Percentiles rank a stretch among this genome's conserved stretches.
These are phyloP conservation scores for Rhizopogon sp. DNA, from an alignment of 768 basidiomycete genomes.

Conservation along the genomic window DNA sequence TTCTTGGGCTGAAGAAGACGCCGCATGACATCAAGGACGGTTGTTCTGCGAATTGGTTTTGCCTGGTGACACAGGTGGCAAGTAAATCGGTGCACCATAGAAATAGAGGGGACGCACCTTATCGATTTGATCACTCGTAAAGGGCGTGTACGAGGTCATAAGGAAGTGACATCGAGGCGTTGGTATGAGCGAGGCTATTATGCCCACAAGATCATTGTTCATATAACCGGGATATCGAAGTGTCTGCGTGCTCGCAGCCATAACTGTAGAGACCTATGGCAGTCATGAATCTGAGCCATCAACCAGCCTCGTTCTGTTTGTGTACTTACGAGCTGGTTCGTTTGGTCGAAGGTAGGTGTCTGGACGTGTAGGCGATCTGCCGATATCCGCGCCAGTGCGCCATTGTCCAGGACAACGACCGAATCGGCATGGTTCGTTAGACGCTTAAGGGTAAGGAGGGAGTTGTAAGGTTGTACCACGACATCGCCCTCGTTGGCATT, in stretches of 20 bases:
- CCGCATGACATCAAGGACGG: constrained; percentile 98
- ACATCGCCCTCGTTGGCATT: constrained; percentile 92
- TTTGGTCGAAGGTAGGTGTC: constrained; percentile 86
- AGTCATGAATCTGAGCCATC: neutral
- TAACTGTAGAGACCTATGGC: constrained; percentile 87
- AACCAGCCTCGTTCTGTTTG: neutral
- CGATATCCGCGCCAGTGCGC: constrained; percentile 87
- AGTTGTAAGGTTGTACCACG: constrained; percentile 98
- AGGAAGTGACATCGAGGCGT: constrained; percentile 97
- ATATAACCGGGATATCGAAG: constrained; percentile 97
- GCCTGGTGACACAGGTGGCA: constrained; percentile 46
- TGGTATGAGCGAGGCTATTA: constrained; percentile 94
- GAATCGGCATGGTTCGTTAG: constrained; percentile 95
- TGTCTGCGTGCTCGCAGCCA: constrained; percentile 96
- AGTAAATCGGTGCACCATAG: neutral
- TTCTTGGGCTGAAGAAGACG: constrained; percentile 97
- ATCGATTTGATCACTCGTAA: constrained; percentile 95
- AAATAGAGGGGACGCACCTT: constrained; percentile 49
- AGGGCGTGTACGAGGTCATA: constrained; percentile 98
- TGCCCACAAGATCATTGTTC: constrained; percentile 98
- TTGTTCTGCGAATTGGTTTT: constrained; percentile 92
- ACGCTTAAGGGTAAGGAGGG: constrained; percentile 86
- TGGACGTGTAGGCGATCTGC: constrained; percentile 88
- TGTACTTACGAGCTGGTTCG: constrained; percentile 74
- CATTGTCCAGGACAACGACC: constrained; percentile 96